Conservation (phyloP, 164 flowering plant genomes). For the Warburgia ugandensis region DNA sequence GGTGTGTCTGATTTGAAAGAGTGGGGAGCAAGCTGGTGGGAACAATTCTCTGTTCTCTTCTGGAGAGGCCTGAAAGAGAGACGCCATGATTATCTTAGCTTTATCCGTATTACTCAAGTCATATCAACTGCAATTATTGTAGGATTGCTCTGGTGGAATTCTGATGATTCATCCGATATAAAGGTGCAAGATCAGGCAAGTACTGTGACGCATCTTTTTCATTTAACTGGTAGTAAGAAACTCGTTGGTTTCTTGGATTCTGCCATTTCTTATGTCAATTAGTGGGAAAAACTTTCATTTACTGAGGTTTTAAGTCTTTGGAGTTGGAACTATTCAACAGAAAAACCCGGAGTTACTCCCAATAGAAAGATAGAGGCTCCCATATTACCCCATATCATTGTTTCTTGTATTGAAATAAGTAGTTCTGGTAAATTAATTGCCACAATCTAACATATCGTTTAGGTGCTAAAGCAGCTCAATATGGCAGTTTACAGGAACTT, state of each 20-base stretch:
- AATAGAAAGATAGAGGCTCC: background rate
- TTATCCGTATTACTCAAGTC: constrained; percentile 26
- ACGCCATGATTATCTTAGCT: constrained; percentile 27
- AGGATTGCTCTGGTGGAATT: constrained; percentile 40
- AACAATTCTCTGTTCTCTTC: constrained; percentile 26
- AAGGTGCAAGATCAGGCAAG: constrained; percentile 14
- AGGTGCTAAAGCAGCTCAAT: too few relatives aligned
- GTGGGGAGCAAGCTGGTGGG: constrained; percentile 32
- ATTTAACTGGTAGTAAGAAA: background rate
- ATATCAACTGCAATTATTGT: constrained; percentile 23
- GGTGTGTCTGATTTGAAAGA: constrained; percentile 6
- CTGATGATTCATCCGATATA: constrained; percentile 11
- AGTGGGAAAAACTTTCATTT: too few relatives aligned
- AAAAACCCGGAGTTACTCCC: background rate
- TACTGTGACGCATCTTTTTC: background rate
- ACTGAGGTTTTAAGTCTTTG: background rate
- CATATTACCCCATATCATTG: background rate
- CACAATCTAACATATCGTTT: too few relatives aligned
- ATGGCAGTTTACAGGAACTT: too few relatives aligned
- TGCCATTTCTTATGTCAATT: too few relatives aligned
- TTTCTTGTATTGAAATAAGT: too few relatives aligned
- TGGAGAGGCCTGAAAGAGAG: constrained; percentile 35
- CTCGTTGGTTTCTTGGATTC: too few relatives aligned
- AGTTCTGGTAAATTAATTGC: too few relatives aligned
- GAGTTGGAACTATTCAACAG: background rate